Percentiles rank a stretch among this genome's conserved stretches.
Conservation (phyloP, 1,139 yeast genomes). For the Hansenula sp. region DNA sequence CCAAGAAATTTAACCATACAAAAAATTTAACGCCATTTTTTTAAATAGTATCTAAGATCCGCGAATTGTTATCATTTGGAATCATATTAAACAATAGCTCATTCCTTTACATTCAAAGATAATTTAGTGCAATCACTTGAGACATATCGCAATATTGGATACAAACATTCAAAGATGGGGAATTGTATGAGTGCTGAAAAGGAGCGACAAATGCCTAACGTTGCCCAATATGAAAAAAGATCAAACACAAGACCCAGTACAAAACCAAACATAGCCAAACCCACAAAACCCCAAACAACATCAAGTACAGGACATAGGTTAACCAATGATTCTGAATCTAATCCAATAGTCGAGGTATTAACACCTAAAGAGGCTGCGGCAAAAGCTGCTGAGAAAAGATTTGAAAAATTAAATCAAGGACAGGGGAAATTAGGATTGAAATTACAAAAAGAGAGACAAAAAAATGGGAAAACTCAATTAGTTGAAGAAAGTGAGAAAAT, state of each 20-base stretch:
- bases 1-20: too few species aligned
- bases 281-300: background rate
- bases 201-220: background rate
- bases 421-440: constrained; percentile 23
- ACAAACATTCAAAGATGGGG: background rate
- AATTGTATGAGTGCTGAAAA: background rate
- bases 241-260: constrained; percentile 1
- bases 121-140: background rate
- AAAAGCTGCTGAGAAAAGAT: constrained; percentile 48
- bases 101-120: too few species aligned
- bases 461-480: constrained; percentile 15
- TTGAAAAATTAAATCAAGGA: constrained; percentile 5
- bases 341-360: constrained; percentile 77
- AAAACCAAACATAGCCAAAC: background rate
- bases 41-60: too few species aligned
- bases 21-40: too few species aligned
- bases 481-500: constrained; percentile 14
- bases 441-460: constrained; percentile 23
- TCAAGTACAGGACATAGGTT: background rate
- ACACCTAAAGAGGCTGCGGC: constrained; percentile 92
- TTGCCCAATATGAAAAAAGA: background rate
- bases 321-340: background rate
- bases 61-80: too few species aligned
- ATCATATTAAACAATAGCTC: too few species aligned
- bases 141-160: too few species aligned